Evolutionary conservation across 169 alveolate species (phyloP).

Genomic region (Plasmodium gallinaceum): DNA sequence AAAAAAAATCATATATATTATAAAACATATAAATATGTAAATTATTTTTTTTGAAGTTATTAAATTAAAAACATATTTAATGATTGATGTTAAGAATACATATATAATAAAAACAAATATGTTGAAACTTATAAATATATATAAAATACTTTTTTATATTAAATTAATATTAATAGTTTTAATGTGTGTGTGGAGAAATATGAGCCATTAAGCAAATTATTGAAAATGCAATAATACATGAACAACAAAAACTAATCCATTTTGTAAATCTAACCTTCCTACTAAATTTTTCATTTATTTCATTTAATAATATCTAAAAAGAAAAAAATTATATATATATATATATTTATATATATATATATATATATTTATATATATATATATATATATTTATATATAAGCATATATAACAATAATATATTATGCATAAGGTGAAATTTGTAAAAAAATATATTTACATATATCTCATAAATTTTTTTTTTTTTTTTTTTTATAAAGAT

Average conservation of each 20-base stretch:
- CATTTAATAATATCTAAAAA: slow-evolving; percentile 62
- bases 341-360: not conserved
- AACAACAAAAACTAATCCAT: slow-evolving; percentile 57
- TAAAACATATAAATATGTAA: no score
- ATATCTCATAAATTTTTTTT: no score
- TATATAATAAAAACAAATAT: no score
- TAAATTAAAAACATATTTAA: no score
- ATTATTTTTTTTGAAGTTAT: no score
- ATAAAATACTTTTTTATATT: not conserved
- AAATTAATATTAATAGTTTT: not conserved
- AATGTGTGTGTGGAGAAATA: slow-evolving; percentile 33
- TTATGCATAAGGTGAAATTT: not conserved
- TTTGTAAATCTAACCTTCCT: slow-evolving; percentile 38
- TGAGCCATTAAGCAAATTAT: slow-evolving; percentile 13
- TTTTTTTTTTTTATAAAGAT: not conserved
- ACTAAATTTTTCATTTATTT: slow-evolving; percentile 35
- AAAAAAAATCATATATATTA: no score
- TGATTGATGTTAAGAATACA: no score
- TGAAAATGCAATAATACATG: slow-evolving; percentile 49
- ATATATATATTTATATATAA: not conserved
- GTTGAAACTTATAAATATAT: no score
- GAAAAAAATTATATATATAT: not conserved
- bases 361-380: not conserved
- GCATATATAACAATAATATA: no score
- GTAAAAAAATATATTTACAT: not conserved